Base-by-base conservation (phyloP, 2,329 filamentous ascomycete genomes). In the Paracamarosporium sp. region DNA sequence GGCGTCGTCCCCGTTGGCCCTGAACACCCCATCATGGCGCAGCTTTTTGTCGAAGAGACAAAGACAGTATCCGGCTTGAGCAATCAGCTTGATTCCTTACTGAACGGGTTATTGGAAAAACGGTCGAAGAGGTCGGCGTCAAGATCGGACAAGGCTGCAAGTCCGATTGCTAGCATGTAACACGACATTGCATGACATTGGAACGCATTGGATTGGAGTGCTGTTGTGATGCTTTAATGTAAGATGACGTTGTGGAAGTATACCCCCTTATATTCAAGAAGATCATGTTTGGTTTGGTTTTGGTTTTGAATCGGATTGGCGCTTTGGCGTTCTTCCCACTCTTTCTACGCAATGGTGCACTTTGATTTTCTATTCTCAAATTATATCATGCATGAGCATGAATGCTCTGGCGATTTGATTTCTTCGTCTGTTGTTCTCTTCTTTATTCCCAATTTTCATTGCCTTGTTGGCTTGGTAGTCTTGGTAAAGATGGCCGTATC, bases 61-160 rank as follows among this genome's bases (percentile, higher is more conserved):
- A 91, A 90, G 65, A 90, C 90, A 71, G 79, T 98, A 71, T 89
- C 90, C 51, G 92, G 95, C 73, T 93, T 99, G 78, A 94, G 92
- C 57, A 90, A 89, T 79, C 90, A 94, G 83, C 84, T 98, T 65
- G 94, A 99, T 78, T 87, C 90, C 20, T 88, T 97, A 86, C 85
- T 97, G 43, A 90, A 89, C 64, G 88, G 91, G 69, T 93, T 92
- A 89, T 82, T 96, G 62, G 76, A 80, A 48, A 81, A 79, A 59
- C 81, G 81, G 60, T 68, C 67, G 61, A 74, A 66, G 59, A 64
- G 54, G 53, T 38, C 43, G 43, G 25, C 67, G 62, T 73, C 65
- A 58, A 59, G 48, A 55, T 36, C 40, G 22, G 30, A 36, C 12
- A 36, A 48, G 9, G 33, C 22, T n/a, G 9, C 35, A 27, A 51